Percentiles rank a stretch among this genome's conserved stretches.
These are phyloP conservation scores for Cornus controversa DNA, from an alignment of 148 eudicot species.

Conservation along the genomic window DNA sequence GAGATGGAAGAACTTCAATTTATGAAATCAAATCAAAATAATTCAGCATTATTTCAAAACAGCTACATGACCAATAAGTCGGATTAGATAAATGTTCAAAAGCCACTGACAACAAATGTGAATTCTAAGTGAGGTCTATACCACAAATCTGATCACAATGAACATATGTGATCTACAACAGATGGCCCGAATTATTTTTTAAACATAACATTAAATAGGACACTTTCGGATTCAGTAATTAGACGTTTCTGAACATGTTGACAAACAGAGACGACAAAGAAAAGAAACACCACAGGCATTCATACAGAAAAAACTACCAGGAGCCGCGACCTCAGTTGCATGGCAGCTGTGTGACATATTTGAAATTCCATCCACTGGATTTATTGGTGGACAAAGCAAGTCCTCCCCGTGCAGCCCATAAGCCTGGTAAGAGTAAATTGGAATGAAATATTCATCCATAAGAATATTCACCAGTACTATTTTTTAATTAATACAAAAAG, in stretches of 20 bases:
- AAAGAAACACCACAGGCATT: conserved; percentile 3
- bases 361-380: conserved; percentile 5
- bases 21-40: neutral
- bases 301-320: conserved; percentile 3
- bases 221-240: conserved; percentile 5
- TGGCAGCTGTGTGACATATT: conserved; percentile 2
- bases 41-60: neutral
- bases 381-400: conserved; percentile 5
- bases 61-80: neutral
- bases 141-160: neutral
- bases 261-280: neutral
- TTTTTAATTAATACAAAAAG: neutral
- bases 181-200: conserved; percentile 1
- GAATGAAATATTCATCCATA: neutral
- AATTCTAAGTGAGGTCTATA: neutral
- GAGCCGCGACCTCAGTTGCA: neutral
- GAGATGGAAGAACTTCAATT: neutral
- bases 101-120: neutral
- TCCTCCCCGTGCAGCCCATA: conserved; percentile 13
- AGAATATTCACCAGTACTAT: neutral
- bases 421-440: neutral
- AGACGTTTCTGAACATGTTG: conserved; percentile 6
- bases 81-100: neutral
- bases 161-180: neutral
- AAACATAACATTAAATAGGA: neutral